Evolutionary conservation across 768 basidiomycete species (phyloP), one percentile per base, ranked within the genome.

Genomic region (Chiua virens): DNA sequence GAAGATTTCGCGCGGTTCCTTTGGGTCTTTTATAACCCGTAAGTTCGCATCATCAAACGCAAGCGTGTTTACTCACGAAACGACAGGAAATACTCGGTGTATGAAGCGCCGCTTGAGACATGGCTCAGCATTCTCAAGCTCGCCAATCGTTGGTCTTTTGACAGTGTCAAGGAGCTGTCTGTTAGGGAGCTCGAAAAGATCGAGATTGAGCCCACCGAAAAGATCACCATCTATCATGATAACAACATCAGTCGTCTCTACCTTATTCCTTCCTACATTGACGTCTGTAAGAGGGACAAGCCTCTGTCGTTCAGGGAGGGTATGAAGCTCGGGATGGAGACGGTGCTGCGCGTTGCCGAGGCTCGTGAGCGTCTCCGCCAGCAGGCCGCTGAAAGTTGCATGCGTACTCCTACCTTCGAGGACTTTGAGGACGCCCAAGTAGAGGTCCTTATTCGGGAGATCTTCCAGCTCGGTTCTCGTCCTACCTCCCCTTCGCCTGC

Each of bases 11-110:
- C 75, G 15, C 75, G 76, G 0, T 79, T 86, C 41, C 64, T 83
- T 0, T 85, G 79, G 79, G 75, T 85, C 0, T 82, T 86, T 43
- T 86, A 86, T 45, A 83, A 84, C 46, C 71, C 75, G 85, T 85
- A 53, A 48, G 80, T 71, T 32, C 8, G 27, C 18, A 28, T 17
- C 18, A 15, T 45, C 34, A 10, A 30, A 2, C n/a, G 7, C 18
- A 45, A 18, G 11, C 10, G 17, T 22, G 15, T 30, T 45, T 36
- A 18, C 52, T 49, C 4, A 53, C 49, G 32, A 18, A 6, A 8
- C 42, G 30, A 23, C 51, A 73, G 71, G 5, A 67, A 63, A 65
- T 71, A 73, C 53, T 74, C 71, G 0, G 40, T 68, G 2, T 76
- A 76, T 39, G 65, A 73, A 4, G 75, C 74, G 3, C 61, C 73